Conservation (phyloP, 179 eudicot species). For the Spergularia azorica region DNA sequence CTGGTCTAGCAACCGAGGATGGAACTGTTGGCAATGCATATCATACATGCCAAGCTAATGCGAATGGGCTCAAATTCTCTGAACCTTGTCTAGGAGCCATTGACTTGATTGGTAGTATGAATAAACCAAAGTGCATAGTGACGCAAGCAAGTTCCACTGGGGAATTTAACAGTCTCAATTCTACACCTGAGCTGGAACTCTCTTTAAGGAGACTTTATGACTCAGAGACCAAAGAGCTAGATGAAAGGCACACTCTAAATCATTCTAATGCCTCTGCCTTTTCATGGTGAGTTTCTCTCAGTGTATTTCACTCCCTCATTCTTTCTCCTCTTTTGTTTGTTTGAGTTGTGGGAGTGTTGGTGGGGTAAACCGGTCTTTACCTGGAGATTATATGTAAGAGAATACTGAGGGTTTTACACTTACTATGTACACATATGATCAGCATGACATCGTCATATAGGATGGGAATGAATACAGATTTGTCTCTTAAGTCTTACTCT, state of each 20-base stretch:
- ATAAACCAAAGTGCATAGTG: conserved; percentile 21
- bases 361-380: too few species aligned
- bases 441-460: too few species aligned
- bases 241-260: conserved; percentile 37
- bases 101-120: conserved; percentile 54
- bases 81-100: conserved; percentile 40
- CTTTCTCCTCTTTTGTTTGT: not conserved
- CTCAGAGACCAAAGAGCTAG: conserved; percentile 28
- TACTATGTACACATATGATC: too few species aligned
- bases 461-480: too few species aligned
- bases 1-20: conserved; percentile 32
- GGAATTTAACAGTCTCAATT: conserved; percentile 22
- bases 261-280: conserved; percentile 55
- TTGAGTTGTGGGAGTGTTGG: too few species aligned
- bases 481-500: too few species aligned
- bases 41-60: conserved; percentile 17
- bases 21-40: conserved; percentile 30
- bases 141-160: conserved; percentile 24
- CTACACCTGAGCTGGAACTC: conserved; percentile 47
- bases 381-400: too few species aligned
- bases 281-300: conserved; percentile 45
- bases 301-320: not conserved
- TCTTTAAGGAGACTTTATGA: conserved; percentile 40
- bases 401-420: too few species aligned
- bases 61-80: conserved; percentile 11